These are phyloP conservation scores for Pestalotiopsis sp. DNA, from an alignment of 2,329 filamentous ascomycete genomes.

Conservation along the genomic window DNA sequence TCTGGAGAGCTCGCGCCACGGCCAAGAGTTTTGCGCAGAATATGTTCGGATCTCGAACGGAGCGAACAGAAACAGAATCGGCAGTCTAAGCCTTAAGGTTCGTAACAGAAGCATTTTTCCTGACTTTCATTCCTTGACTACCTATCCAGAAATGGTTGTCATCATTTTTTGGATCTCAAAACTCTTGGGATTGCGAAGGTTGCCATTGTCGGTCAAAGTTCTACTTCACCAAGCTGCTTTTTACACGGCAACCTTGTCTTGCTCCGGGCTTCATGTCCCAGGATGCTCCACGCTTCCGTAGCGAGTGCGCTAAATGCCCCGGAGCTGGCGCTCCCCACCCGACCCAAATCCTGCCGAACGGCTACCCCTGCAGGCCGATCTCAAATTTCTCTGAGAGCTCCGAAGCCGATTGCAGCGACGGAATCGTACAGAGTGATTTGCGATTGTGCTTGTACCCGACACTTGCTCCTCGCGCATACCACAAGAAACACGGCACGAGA, in stretches of 20 bases:
- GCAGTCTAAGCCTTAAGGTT: conserved; percentile 14
- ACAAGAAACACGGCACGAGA: neutral
- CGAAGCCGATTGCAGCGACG: neutral
- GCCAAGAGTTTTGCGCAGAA: conserved; percentile 25
- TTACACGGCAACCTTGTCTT: too few relatives aligned
- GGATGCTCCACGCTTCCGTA: neutral
- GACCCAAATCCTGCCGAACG: conserved; percentile 5
- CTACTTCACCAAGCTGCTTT: too few relatives aligned
- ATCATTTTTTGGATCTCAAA: too few relatives aligned
- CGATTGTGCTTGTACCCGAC: neutral
- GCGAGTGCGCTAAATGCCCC: neutral
- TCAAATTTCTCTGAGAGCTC: conserved; percentile 8
- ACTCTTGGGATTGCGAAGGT: too few relatives aligned
- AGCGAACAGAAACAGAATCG: conserved; percentile 1
- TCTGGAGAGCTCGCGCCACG: conserved; percentile 25
- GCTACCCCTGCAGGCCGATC: conserved; percentile 4
- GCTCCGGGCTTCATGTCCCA: neutral
- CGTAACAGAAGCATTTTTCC: neutral
- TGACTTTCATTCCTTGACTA: neutral
- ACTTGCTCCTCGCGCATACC: neutral
- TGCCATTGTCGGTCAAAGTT: too few relatives aligned
- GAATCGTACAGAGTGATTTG: neutral
- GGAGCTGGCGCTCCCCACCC: neutral
- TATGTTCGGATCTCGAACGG: conserved; percentile 5
- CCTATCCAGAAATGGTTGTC: neutral